Percentiles rank a stretch among this genome's conserved stretches.
These are phyloP conservation scores for Cubamyces sp. DNA, from an alignment of 768 basidiomycete species.

Conservation along the genomic window DNA sequence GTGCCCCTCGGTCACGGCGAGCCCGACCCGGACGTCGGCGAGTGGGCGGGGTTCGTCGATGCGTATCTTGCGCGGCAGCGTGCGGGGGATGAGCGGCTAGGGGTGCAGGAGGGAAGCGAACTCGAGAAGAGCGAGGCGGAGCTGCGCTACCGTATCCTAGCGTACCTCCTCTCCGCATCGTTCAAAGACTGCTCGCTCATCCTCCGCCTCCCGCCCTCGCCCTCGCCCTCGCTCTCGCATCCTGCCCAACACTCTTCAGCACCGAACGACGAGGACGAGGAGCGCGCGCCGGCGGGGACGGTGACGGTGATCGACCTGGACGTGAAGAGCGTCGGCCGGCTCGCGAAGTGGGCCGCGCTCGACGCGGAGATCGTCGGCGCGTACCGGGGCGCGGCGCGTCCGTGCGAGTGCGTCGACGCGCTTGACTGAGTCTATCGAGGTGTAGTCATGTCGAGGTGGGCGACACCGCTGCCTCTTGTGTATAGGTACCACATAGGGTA, in stretches of 20 bases:
- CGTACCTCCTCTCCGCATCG: constrained; percentile 86
- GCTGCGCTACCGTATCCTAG: constrained; percentile 66
- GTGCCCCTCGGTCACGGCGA: constrained; percentile 25
- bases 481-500: no score
- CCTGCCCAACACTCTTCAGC: not conserved
- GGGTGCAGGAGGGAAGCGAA: not conserved
- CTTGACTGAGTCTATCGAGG: not conserved
- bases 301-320: constrained; percentile 87
- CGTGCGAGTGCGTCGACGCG: constrained; percentile 17
- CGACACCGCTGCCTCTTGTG: no score
- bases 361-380: constrained; percentile 67
- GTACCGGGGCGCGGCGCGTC: constrained; percentile 35
- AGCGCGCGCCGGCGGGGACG: constrained; percentile 29
- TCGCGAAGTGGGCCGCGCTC: constrained; percentile 72
- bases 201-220: constrained; percentile 37
- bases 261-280: not conserved
- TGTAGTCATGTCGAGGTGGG: no score
- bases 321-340: constrained; percentile 66
- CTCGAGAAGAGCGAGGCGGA: constrained; percentile 32
- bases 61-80: constrained; percentile 47
- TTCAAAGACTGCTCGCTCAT: constrained; percentile 96
- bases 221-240: not conserved
- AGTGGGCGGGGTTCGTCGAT: constrained; percentile 69
- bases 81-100: not conserved
- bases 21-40: constrained; percentile 59